Conservation (phyloP, 768 basidiomycete genomes). For the Phaeotremella skinneri region DNA sequence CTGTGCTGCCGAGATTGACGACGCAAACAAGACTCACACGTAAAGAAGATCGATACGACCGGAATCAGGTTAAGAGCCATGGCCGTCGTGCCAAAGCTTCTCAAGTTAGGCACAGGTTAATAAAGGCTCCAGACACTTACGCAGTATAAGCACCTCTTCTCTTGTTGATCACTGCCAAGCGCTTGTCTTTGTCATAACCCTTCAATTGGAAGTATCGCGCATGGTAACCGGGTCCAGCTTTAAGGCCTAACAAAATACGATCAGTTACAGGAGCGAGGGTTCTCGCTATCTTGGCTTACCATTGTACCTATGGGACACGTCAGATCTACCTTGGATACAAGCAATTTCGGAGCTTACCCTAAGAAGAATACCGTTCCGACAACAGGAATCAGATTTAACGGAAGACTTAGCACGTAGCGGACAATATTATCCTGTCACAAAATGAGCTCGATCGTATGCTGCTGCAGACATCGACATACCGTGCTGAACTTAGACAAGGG, state of each 20-base stretch:
- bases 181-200: constrained; percentile 56
- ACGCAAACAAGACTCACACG: constrained; percentile 39
- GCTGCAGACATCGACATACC: constrained; percentile 14
- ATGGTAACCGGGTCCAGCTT: constrained; percentile 62
- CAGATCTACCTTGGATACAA: background rate
- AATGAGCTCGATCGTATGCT: constrained; percentile 50
- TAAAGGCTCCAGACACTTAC: constrained; percentile 52
- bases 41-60: constrained; percentile 61
- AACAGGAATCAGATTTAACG: constrained; percentile 66
- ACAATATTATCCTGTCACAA: constrained; percentile 53
- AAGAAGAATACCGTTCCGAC: constrained; percentile 67
- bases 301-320: constrained; percentile 25
- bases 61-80: constrained; percentile 64
- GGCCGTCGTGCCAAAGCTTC: constrained; percentile 62
- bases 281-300: constrained; percentile 13
- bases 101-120: background rate
- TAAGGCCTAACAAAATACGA: constrained; percentile 27
- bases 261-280: background rate
- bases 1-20: background rate
- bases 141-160: constrained; percentile 65
- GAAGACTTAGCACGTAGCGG: constrained; percentile 64
- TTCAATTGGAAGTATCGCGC: constrained; percentile 70
- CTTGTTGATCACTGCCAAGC: constrained; percentile 56
- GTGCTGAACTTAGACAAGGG: constrained; percentile 52
- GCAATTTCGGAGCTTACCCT: constrained; percentile 40